These are phyloP conservation scores for Cladosporium sp. DNA, from an alignment of 2,329 filamentous ascomycete species.

Conservation along the genomic window DNA sequence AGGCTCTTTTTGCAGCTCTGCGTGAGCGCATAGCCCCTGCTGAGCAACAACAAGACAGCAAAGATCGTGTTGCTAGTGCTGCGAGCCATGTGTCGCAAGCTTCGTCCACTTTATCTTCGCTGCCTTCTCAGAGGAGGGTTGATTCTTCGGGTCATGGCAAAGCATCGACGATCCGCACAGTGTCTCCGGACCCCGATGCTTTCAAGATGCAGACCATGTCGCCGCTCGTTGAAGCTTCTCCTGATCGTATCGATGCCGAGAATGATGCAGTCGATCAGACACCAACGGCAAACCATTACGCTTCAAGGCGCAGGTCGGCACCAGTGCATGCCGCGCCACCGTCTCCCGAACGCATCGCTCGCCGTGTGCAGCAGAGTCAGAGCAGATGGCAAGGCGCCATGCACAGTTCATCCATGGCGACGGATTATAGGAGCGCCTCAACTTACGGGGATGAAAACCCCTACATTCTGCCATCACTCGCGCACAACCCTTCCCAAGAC, in stretches of 20 bases:
- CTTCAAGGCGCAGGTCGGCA: neutral
- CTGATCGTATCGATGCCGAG: neutral
- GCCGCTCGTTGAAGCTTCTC: slow-evolving; percentile 20
- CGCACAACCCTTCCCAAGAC: slow-evolving; percentile 11
- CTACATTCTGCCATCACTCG: slow-evolving; percentile 25
- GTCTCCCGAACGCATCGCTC: slow-evolving; percentile 34
- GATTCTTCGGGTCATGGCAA: slow-evolving; percentile 5
- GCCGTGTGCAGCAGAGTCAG: slow-evolving; percentile 32
- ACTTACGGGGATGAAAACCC: slow-evolving; percentile 23
- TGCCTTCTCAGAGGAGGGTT: slow-evolving; percentile 19
- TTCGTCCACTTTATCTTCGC: slow-evolving; percentile 12
- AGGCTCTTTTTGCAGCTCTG: slow-evolving; percentile 58
- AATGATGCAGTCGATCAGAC: neutral
- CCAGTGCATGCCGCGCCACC: slow-evolving; percentile 25
- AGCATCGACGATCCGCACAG: slow-evolving; percentile 21
- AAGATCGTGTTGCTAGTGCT: neutral
- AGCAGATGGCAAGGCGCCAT: slow-evolving; percentile 39
- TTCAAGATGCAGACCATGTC: slow-evolving; percentile 18
- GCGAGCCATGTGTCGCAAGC: slow-evolving; percentile 34
- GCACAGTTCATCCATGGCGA: slow-evolving; percentile 18
- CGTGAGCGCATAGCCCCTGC: slow-evolving; percentile 40
- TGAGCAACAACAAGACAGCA: neutral
- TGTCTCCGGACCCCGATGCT: slow-evolving; percentile 20
- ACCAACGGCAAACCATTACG: neutral
- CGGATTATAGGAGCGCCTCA: neutral